phyloP scores from a whole-genome alignment of 257 asterid genomes.

The Solanum stenotomum region DNA sequence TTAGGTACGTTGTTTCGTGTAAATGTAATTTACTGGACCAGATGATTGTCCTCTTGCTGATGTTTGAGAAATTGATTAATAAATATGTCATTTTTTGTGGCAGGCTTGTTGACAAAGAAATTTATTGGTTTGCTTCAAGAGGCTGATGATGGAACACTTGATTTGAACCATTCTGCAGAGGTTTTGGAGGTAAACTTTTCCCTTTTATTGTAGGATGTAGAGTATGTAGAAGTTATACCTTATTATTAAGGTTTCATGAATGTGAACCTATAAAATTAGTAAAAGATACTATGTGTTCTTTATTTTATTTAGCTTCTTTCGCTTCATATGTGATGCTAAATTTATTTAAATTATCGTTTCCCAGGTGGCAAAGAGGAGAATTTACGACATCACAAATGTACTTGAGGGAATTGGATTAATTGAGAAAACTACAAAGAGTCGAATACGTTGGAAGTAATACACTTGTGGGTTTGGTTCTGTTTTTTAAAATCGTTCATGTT shows the following conservation, averaged over 20 bases:
- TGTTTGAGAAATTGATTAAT: neutral
- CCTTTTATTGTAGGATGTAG: neutral
- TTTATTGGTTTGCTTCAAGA: slow-evolving; percentile 47
- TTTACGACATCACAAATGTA: slow-evolving; percentile 84
- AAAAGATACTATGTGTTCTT: neutral
- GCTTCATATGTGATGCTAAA: neutral
- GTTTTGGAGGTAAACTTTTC: slow-evolving; percentile 39
- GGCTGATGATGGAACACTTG: slow-evolving; percentile 61
- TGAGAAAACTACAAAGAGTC: slow-evolving; percentile 71
- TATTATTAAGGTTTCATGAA: neutral
- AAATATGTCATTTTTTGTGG: slow-evolving; percentile 4
- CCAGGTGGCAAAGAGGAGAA: slow-evolving; percentile 88
- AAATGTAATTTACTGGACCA: neutral
- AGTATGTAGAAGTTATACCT: neutral
- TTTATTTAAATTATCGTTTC: neutral
- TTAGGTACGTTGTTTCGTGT: slow-evolving; percentile 38
- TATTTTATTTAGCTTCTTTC: neutral
- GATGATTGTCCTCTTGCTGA: neutral
- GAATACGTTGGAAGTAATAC: slow-evolving; percentile 65
- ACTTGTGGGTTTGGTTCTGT: neutral
- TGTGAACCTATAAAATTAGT: neutral
- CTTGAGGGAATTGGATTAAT: slow-evolving; percentile 80
- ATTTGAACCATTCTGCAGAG: slow-evolving; percentile 62
- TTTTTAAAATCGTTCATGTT: slow-evolving; percentile 7
- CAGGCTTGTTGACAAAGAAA: slow-evolving; percentile 78